Evolutionary conservation across 179 eudicot genomes (phyloP), one percentile per base, ranked within the genome.

Genomic region (Actinidia arguta): DNA sequence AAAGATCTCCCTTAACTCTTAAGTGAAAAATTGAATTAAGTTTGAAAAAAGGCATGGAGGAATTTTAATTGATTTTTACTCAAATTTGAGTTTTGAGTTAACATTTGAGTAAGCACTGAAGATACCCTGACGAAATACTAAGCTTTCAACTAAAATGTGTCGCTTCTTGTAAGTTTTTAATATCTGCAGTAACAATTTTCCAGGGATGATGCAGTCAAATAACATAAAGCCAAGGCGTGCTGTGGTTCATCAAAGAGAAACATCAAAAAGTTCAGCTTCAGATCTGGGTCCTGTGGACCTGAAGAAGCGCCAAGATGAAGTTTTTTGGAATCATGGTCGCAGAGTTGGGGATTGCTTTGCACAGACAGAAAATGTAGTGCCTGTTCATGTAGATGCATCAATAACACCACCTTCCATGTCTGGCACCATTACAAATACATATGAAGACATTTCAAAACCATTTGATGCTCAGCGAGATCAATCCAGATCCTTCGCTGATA

Each of bases 121-220:
- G n/a, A n/a, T n/a, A n/a, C n/a, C n/a, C n/a, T n/a, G n/a, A n/a
- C n/a, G n/a, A n/a, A n/a, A n/a, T n/a, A n/a, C n/a, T n/a, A n/a
- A n/a, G n/a, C n/a, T 59, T 44, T 44, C n/a, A 61, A 77, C n/a
- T 16, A 8, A 39, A 17, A 20, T 44, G 13, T 47, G 36, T 18
- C 18, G 20, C 39, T 13, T 48, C 9, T 50, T 13, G 3, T 4
- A 11, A n/a, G 62, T 18, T 47, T 50, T 12, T 73, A 48, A n/a
- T 47, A 8, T 47, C 27, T 14, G 4, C 4, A 24, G 6, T 75
- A 68, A 50, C 18, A 39, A 73, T 47, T 64, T 80, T 64, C 66
- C 86, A 95, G 98, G 94, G 85, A 82, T 84, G 72, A 89, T 89
- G 92, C 92, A 84, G 77, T 83, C 92, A 36, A 88, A 81, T 52